Evolutionary conservation across 306 rosid species (phyloP), one percentile per base, ranked within the genome.

Genomic region (Lathyrus aphaca): DNA sequence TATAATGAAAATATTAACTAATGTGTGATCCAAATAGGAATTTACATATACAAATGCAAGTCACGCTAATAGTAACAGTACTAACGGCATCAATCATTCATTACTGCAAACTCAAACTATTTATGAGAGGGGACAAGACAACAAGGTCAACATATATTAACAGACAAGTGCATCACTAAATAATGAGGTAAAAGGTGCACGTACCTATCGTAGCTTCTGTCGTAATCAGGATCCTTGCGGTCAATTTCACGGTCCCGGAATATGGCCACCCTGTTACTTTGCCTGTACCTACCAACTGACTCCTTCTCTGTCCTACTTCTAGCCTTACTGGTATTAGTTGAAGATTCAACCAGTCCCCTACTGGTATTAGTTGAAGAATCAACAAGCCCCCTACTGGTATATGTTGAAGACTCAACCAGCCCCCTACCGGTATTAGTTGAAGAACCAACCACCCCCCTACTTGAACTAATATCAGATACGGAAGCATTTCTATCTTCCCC

Each of bases 161-260:
- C 63, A 35, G 15, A 67, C 48, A 53, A 42, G 6, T 21, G 17
- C 66, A 45, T 58, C 53, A 66, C 5, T 4, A n/a, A 56, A 69
- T 16, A 40, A 15, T 19, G 69, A 29, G 17, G 60, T 17, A 59
- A 45, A 15, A 38, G 38, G 58, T 21, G 42, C 8, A 11, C 64
- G 51, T 77, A 94, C 98, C 98, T 86, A 25, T 91, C 99, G 64
- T 94, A 94, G 72, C 46, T 94, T 84, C 99, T 74, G 82, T 94
- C 89, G 75, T 87, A 94, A 82, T 94, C 99, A 46, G 98, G 99
- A 83, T 94, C 99, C 81, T 88, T 88, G 80, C 92, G 87, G 23
- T 94, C 99, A 77, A 86, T 70, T 63, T 94, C 97, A 27, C 92
- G 96, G 70, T 94, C 99, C 50, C 99, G 84, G 71, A 94, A 91